Conservation (phyloP, 768 basidiomycete genomes). For the Trametes cinnabarina region DNA sequence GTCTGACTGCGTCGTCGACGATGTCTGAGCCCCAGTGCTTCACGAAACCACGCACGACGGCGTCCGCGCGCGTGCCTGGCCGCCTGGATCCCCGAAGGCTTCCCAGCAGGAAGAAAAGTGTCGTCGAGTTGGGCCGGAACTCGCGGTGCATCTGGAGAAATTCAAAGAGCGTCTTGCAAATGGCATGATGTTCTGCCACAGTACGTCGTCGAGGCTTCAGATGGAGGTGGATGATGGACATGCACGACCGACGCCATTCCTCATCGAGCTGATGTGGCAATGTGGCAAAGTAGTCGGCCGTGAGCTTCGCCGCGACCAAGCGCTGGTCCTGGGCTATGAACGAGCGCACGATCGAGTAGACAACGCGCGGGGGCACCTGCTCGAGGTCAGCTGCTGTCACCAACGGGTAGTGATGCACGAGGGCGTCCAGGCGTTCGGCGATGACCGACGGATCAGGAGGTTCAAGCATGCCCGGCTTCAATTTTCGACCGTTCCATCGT, state of each 20-base stretch:
- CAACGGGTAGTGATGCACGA: constrained; percentile 43
- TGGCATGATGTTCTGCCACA: constrained; percentile 43
- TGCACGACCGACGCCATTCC: constrained; percentile 36
- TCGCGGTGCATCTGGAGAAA: constrained; percentile 47
- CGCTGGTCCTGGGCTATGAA: constrained; percentile 38
- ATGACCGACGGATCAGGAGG: background rate
- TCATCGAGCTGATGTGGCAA: constrained; percentile 45
- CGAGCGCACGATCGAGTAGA: constrained; percentile 44
- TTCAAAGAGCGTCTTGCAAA: constrained; percentile 43
- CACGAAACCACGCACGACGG: constrained; percentile 44
- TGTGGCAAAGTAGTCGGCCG: constrained; percentile 46
- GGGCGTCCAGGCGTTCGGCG: constrained; percentile 20
- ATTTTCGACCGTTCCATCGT: background rate
- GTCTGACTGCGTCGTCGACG: constrained; percentile 57
- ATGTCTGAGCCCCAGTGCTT: constrained; percentile 54
- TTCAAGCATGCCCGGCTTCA: background rate
- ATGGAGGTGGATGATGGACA: constrained; percentile 57
- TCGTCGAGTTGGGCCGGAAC: constrained; percentile 56
- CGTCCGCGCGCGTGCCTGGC: constrained; percentile 55
- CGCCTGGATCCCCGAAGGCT: constrained; percentile 46
- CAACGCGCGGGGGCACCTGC: constrained; percentile 40
- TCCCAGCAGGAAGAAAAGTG: constrained; percentile 57
- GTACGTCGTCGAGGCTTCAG: constrained; percentile 33
- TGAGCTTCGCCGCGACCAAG: constrained; percentile 28
- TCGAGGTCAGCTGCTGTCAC: constrained; percentile 34